phyloP scores from a whole-genome alignment of 345 rosid genomes.

The Euclidium syriacum region DNA sequence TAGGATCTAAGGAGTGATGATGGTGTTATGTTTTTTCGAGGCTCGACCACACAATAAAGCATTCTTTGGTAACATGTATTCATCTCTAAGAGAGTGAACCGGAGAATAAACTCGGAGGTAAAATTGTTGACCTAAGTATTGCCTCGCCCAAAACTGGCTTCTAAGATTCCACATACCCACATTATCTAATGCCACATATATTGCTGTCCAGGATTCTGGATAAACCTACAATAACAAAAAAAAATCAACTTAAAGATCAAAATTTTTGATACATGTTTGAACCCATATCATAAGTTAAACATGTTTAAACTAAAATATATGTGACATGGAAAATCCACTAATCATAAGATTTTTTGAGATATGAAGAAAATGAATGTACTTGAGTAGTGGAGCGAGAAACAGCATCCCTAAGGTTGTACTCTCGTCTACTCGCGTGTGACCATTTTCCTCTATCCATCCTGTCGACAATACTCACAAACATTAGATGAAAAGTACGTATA shows the following conservation, averaged over 20 bases:
- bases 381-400: conserved; percentile 68
- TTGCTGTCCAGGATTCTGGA: conserved; percentile 88
- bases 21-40: not conserved
- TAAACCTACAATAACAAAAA: conserved; percentile 54
- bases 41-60: conserved; percentile 85
- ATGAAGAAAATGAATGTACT: conserved; percentile 6
- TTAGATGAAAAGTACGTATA: not conserved
- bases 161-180: conserved; percentile 98
- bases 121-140: conserved; percentile 87
- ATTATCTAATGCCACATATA: conserved; percentile 77
- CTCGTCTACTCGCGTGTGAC: conserved; percentile 51
- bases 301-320: too few species aligned
- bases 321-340: too few species aligned
- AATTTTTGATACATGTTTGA: not conserved
- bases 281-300: too few species aligned
- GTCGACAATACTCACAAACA: conserved; percentile 11
- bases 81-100: conserved; percentile 58
- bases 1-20: not conserved
- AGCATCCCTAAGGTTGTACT: conserved; percentile 77
- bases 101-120: conserved; percentile 65
- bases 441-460: conserved; percentile 80
- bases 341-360: too few species aligned
- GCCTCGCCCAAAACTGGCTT: conserved; percentile 81
- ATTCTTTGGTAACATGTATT: conserved; percentile 63
- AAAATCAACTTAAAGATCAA: not conserved